Base-by-base conservation (phyloP, 2,329 filamentous ascomycete genomes). In the Xylariaceae sp. region DNA sequence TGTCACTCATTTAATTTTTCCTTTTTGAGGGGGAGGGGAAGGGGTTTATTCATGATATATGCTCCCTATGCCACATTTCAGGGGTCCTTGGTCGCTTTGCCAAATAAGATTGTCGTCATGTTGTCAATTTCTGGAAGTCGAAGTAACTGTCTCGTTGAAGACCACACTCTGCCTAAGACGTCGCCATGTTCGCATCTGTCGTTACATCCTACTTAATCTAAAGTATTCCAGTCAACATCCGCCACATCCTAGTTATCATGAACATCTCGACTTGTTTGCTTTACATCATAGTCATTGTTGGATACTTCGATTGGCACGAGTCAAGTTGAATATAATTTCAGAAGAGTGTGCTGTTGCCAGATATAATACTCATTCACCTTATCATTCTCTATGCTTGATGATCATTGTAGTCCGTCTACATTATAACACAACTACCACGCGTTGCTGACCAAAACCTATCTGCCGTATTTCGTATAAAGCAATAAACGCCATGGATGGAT, bases 1-100 rank as follows among this genome's bases (percentile, higher is more conserved):
- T 29, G 48, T 51, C 48, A 16, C 44, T 44, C 48, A 44, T 29
- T 51, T 21, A 37, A 37, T 16, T 7, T 32, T 46, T 29, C 20
- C 3, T 45, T 45, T 21, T 46, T 46, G 16, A 20, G 21, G n/a
- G n/a, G n/a, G n/a, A n/a, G n/a, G n/a, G n/a, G n/a, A n/a, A n/a
- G n/a, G n/a, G n/a, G n/a, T n/a, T 14, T 16, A 46, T 46, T 18
- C 21, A 46, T 29, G 20, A 37, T 37, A 37, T 14, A 14, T 37
- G 32, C 32, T 4, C 4, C 23, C 9, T 37, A 37, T 10, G 6
- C 6, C 16, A 29, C 7, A 19, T 23, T 29, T 29, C 16, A 9
- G 5, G 9, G 44, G 21, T 14, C 29, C 14, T n/a, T 46, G 18
- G 44, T 10, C 18, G 29, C 32, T 10, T 37, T 16, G 14, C 32